These are phyloP conservation scores for Stephania cephalantha DNA, from an alignment of 164 flowering plant genomes.

Conservation along the genomic window DNA sequence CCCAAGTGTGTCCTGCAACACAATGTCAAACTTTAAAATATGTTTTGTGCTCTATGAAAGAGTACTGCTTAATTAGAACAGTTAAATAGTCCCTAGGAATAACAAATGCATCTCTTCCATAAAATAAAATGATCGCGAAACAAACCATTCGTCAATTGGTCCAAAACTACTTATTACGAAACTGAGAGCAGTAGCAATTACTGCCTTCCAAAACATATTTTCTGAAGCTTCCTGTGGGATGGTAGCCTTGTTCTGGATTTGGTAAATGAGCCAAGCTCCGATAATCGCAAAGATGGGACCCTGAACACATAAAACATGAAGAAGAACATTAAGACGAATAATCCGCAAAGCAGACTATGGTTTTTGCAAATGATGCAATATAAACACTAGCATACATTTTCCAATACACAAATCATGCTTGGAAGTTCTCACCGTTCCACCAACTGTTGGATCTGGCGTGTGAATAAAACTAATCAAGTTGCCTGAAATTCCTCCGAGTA, in stretches of 20 bases:
- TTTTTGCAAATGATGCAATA: background rate
- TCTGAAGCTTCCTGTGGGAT: conserved; percentile 42
- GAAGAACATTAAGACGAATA: background rate
- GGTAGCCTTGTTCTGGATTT: conserved; percentile 48
- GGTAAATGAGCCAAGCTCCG: conserved; percentile 68
- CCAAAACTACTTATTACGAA: conserved; percentile 43
- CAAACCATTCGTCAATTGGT: conserved; percentile 67
- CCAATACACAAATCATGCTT: background rate
- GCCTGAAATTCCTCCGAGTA: conserved; percentile 73
- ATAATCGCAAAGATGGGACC: conserved; percentile 67
- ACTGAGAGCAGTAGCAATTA: conserved; percentile 42
- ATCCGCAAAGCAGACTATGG: background rate
- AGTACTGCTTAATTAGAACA: too few relatives aligned
- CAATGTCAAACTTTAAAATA: background rate
- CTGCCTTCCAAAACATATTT: conserved; percentile 48
- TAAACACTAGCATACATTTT: background rate
- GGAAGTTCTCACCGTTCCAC: conserved; percentile 58
- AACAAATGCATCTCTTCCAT: background rate
- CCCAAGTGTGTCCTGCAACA: conserved; percentile 53
- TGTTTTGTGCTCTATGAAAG: too few relatives aligned
- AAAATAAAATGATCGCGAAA: background rate
- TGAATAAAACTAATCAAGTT: conserved; percentile 66
- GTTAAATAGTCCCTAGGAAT: background rate
- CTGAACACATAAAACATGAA: conserved; percentile 24
- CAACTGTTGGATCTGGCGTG: conserved; percentile 66